phyloP scores from a whole-genome alignment of 1,139 yeast species.

The Blastobotrys serpentis region DNA sequence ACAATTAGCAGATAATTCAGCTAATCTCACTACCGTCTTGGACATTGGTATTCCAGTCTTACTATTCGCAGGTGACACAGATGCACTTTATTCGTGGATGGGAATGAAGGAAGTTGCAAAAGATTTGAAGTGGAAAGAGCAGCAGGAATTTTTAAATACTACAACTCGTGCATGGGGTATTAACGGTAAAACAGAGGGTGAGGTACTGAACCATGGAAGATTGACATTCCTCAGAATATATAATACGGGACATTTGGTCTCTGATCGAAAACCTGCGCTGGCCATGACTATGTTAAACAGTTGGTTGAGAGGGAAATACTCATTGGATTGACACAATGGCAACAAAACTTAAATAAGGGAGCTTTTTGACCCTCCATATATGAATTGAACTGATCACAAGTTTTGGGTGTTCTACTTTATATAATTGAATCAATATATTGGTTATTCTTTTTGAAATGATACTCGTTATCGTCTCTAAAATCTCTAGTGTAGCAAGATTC shows the following conservation, averaged over 20 bases:
- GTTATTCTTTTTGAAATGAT: no score
- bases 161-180: conserved; percentile 39
- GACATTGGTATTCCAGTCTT: conserved; percentile 65
- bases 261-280: conserved; percentile 11
- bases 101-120: conserved; percentile 79
- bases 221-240: conserved; percentile 72
- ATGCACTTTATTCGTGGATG: conserved; percentile 82
- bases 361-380: no score
- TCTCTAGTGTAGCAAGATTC: no score
- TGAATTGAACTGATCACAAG: no score
- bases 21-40: conserved; percentile 58
- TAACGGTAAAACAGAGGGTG: conserved; percentile 34
- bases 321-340: neutral
- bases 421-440: no score
- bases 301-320: conserved; percentile 12
- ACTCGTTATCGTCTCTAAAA: no score
- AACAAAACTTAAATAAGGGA: no score
- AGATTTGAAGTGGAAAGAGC: conserved; percentile 56
- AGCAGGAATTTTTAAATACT: conserved; percentile 34
- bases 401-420: no score
- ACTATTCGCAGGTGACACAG: conserved; percentile 83
- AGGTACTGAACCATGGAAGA: conserved; percentile 53
- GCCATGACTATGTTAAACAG: conserved; percentile 10
- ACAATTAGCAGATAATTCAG: conserved; percentile 56
- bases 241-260: conserved; percentile 63